phyloP scores from a whole-genome alignment of 352 stramenopile genomes.

The Globisporangium mamillatum region DNA sequence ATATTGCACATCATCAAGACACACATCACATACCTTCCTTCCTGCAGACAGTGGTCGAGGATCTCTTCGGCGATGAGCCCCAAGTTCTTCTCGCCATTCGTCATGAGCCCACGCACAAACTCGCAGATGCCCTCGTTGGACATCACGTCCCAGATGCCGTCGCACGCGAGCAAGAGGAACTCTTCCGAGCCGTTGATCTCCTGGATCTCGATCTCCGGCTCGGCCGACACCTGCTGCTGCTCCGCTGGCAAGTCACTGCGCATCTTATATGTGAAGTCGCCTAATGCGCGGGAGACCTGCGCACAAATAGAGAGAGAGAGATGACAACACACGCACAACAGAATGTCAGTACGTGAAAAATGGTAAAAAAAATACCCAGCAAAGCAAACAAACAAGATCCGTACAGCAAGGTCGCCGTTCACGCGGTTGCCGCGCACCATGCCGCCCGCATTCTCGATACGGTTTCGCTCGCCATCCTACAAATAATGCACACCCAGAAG shows the following conservation, averaged over 20 bases:
- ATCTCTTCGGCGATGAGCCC: constrained; percentile 80
- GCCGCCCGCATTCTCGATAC: constrained; percentile 72
- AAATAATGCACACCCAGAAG: background rate
- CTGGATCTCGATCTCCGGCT: constrained; percentile 88
- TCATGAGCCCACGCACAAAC: constrained; percentile 79
- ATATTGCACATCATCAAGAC: background rate
- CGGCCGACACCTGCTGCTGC: constrained; percentile 79
- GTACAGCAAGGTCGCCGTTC: constrained; percentile 77
- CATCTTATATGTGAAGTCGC: constrained; percentile 84
- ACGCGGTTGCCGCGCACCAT: constrained; percentile 76
- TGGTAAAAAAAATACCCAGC: background rate
- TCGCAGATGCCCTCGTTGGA: constrained; percentile 86
- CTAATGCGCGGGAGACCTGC: constrained; percentile 71
- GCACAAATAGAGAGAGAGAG: constrained; percentile 17
- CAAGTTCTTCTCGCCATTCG: constrained; percentile 62
- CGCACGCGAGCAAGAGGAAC: constrained; percentile 90
- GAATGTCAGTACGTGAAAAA: background rate
- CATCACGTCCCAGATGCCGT: constrained; percentile 95
- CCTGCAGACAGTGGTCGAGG: constrained; percentile 67
- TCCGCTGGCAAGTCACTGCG: constrained; percentile 46
- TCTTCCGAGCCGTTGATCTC: constrained; percentile 79
- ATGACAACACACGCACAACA: background rate
- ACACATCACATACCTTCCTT: constrained; percentile 46
- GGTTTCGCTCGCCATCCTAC: constrained; percentile 55
- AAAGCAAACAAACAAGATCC: background rate